Percentiles rank a stretch among this genome's conserved stretches.
phyloP scores from a whole-genome alignment of 225 moss, liverwort and hornwort genomes.

The Ulota crispa region DNA sequence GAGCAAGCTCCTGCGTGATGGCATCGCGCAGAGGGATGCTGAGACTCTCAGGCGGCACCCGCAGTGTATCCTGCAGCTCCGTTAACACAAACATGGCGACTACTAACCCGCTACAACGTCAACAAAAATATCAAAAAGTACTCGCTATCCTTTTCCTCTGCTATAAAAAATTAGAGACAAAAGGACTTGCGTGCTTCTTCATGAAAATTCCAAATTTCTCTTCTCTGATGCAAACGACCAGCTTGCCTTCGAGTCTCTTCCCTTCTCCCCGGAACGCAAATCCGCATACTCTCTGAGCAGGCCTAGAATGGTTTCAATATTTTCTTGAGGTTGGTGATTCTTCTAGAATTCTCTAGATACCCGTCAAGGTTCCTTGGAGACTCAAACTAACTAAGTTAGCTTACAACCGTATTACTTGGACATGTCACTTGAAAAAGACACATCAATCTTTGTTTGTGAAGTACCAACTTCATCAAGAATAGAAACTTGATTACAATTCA shows the following conservation, averaged over 20 bases:
- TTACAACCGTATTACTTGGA: too few relatives aligned
- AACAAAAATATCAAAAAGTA: not conserved
- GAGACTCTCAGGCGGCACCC: constrained; percentile 46
- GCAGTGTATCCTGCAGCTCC: constrained; percentile 50
- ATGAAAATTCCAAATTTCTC: not conserved
- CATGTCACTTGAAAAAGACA: too few relatives aligned
- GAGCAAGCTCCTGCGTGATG: constrained; percentile 43
- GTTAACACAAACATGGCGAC: constrained; percentile 40
- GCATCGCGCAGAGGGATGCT: constrained; percentile 42
- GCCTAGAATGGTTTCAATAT: too few relatives aligned
- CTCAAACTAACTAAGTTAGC: too few relatives aligned
- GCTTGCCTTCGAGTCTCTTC: not conserved
- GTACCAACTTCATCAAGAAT: too few relatives aligned
- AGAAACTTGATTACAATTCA: too few relatives aligned
- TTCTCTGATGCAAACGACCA: not conserved
- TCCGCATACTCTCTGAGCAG: too few relatives aligned
- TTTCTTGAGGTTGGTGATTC: too few relatives aligned
- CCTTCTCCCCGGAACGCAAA: too few relatives aligned
- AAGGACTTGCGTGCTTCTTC: not conserved
- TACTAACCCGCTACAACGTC: not conserved
- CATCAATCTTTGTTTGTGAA: too few relatives aligned
- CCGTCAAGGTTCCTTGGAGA: too few relatives aligned
- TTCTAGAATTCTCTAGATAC: too few relatives aligned
- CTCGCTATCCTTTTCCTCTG: not conserved
- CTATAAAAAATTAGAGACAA: not conserved